Evolutionary conservation across 768 basidiomycete genomes (phyloP).

Genomic region (Phanerodontia chrysosporium): DNA sequence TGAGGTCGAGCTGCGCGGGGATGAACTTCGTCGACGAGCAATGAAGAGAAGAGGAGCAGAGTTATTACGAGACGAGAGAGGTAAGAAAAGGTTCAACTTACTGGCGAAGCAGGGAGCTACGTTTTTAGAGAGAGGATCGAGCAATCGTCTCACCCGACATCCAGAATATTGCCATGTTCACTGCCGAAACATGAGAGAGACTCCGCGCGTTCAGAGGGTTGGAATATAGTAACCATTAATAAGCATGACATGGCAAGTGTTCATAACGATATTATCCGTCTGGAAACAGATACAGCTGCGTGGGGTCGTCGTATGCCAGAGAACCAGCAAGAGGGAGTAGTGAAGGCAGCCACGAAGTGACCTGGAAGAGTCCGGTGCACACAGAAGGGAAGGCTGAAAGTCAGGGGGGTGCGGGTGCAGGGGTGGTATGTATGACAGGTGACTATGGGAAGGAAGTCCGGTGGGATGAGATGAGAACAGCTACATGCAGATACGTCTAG

Average conservation of each 20-base stretch:
- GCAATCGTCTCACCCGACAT: too few species aligned
- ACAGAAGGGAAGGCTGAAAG: neutral
- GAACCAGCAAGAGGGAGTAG: neutral
- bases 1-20: too few species aligned
- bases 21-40: too few species aligned
- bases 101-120: too few species aligned
- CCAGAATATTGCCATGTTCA: too few species aligned
- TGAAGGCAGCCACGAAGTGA: neutral
- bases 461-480: constrained; percentile 8
- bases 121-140: too few species aligned
- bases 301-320: constrained; percentile 2
- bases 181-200: too few species aligned
- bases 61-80: too few species aligned
- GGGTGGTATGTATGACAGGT: constrained; percentile 9
- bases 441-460: constrained; percentile 7
- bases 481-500: constrained; percentile 21
- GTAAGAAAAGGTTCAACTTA: too few species aligned
- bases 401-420: constrained; percentile 1
- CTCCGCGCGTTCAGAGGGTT: too few species aligned
- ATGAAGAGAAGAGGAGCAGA: too few species aligned
- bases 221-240: neutral
- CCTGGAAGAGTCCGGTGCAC: neutral
- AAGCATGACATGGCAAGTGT: neutral
- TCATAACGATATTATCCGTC: constrained; percentile 2
- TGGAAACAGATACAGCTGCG: neutral